Evolutionary conservation across 371 early-diverging fungal genomes (phyloP), one percentile per base, ranked within the genome.

Genomic region (Mucor sp.): DNA sequence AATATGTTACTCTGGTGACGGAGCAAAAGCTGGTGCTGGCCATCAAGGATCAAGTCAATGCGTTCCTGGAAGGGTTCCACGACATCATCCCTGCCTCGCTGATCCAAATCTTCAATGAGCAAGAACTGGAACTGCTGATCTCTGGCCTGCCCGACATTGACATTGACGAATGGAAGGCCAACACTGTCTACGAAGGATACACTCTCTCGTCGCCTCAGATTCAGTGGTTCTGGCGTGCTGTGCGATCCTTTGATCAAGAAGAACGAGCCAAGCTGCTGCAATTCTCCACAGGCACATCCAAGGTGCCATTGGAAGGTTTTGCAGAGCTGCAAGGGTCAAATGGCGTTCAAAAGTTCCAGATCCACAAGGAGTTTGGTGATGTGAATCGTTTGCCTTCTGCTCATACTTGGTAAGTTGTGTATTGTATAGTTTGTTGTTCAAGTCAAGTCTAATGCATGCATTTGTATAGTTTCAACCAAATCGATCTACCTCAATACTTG

Each of bases 201-300:
- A 87, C 92, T 12, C 69, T 86, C 5, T 82, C 91, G 25, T 92
- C 94, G 6, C 93, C 95, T 15, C 97, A 95, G 70, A 90, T 99
- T 55, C 95, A 97, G 77, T 97, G 98, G 98, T 99, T 99, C 87
- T 99, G 99, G 99, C 85, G 98, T 33, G 97, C 96, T 0, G 99
- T 99, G 12, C 89, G 98, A n/a, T 93, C 94, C 68, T 97, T 99
- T 79, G 93, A 93, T 71, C 96, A 96, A 76, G 98, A 97, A 81
- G 97, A 99, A 79, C 86, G 97, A 4, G 98, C 99, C 27, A 98
- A 98, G 77, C 80, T 99, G 60, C 82, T 99, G 57, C 99, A 99
- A 80, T 99, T 99, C 85, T 94, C 93, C 21, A 99, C 99, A 0
- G 99, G 99, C 25, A 99, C 99, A 2, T 95, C 96, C 39, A 98